These are phyloP conservation scores for Lactarius hatsudake DNA, from an alignment of 768 basidiomycete genomes.

Conservation along the genomic window DNA sequence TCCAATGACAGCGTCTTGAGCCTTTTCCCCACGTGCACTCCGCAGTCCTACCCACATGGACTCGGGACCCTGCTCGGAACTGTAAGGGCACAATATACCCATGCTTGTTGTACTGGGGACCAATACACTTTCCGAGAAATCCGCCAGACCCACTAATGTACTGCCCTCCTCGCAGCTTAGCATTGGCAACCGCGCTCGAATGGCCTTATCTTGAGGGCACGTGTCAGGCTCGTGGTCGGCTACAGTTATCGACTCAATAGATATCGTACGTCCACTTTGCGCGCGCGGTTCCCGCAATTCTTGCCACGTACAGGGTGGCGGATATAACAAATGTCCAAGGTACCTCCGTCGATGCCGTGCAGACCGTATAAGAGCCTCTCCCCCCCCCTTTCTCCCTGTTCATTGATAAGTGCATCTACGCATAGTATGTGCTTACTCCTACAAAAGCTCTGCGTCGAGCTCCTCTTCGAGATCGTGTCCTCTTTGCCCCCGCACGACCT, in stretches of 20 bases:
- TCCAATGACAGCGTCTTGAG: background rate
- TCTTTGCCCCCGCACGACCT: background rate
- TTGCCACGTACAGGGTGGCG: background rate
- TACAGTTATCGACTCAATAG: background rate
- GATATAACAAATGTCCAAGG: background rate
- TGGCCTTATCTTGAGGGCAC: background rate
- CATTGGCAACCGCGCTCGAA: background rate
- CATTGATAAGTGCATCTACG: background rate
- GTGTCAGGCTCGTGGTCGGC: conserved; percentile 5
- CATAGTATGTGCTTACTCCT: background rate
- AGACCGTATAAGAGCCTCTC: background rate
- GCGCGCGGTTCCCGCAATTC: background rate
- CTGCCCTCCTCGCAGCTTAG: background rate
- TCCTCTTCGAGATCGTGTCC: background rate
- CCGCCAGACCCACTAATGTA: background rate
- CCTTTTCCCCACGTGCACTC: background rate
- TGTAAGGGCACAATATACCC: background rate
- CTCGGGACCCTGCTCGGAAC: background rate
- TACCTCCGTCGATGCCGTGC: background rate
- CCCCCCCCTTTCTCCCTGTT: background rate
- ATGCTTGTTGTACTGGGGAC: background rate
- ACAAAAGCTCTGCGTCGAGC: background rate
- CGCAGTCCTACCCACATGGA: background rate
- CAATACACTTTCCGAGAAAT: background rate
- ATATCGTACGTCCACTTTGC: background rate